These are phyloP conservation scores for Chrysoporthe deuterocubensis DNA, from an alignment of 2,329 filamentous ascomycete genomes.

Conservation along the genomic window DNA sequence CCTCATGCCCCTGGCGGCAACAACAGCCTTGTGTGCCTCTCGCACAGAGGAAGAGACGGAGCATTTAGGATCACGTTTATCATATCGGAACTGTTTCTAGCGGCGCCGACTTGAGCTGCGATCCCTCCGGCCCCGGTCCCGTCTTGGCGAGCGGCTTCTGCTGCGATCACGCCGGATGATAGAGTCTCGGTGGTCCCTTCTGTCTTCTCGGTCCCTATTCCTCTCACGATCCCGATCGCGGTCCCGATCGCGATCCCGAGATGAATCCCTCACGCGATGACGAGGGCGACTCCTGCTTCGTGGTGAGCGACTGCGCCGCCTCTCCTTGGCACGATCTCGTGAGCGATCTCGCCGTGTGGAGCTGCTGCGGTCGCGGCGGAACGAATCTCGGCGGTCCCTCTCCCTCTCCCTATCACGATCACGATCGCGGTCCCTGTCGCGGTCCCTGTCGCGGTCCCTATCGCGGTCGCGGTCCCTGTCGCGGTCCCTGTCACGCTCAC, in stretches of 20 bases:
- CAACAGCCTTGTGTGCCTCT: not conserved
- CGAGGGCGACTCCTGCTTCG: constrained; percentile 37
- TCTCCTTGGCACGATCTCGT: constrained; percentile 27
- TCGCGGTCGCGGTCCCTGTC: constrained; percentile 39
- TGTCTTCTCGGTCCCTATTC: constrained; percentile 38
- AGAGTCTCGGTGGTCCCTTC: constrained; percentile 40
- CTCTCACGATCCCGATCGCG: constrained; percentile 39
- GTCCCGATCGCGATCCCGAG: constrained; percentile 35
- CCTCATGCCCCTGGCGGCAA: not conserved
- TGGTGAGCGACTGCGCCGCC: constrained; percentile 31
- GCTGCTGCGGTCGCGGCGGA: constrained; percentile 21
- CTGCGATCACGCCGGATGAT: constrained; percentile 35
- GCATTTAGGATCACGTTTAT: not conserved
- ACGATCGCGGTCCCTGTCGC: constrained; percentile 25
- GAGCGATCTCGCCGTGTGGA: constrained; percentile 23
- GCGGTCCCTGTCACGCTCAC: constrained; percentile 37
- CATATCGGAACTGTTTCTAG: constrained; percentile 19
- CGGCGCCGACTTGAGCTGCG: constrained; percentile 28
- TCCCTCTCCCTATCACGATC: constrained; percentile 38
- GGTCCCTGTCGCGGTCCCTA: constrained; percentile 34
- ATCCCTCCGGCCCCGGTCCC: constrained; percentile 26
- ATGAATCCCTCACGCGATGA: constrained; percentile 39
- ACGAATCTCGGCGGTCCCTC: constrained; percentile 21
- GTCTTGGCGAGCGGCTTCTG: constrained; percentile 17
- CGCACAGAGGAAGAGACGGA: not conserved